These are phyloP conservation scores for Tetratostichococcus sp. DNA, from an alignment of 139 green algal species.

Conservation along the genomic window DNA sequence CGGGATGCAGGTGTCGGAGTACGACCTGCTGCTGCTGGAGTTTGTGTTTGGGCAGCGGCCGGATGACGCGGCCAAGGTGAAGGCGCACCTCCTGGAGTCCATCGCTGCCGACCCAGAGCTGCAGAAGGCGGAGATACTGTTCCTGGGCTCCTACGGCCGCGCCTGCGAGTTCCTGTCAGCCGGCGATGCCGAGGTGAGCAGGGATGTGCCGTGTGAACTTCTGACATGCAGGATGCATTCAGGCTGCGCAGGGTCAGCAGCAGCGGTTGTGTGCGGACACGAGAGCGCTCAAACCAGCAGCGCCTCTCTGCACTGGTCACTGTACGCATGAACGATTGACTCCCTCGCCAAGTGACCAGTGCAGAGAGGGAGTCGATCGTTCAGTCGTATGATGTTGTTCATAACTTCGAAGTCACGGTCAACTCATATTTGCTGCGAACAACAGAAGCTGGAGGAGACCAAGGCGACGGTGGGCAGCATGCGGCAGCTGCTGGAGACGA, in stretches of 20 bases:
- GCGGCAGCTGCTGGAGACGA: conserved; percentile 60
- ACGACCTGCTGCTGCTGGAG: conserved; percentile 72
- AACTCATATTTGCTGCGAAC: too few relatives aligned
- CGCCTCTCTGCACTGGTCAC: too few relatives aligned
- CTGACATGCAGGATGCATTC: too few relatives aligned
- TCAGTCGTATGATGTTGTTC: too few relatives aligned
- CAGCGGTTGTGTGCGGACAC: too few relatives aligned
- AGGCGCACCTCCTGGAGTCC: conserved; percentile 68
- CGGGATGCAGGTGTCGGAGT: conserved; percentile 56
- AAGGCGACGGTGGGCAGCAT: conserved; percentile 42
- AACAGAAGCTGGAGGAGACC: conserved; percentile 48
- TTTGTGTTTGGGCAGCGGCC: conserved; percentile 64
- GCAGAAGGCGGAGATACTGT: conserved; percentile 79
- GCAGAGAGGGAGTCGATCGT: too few relatives aligned
- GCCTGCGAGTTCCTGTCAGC: conserved; percentile 63
- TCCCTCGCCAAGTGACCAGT: too few relatives aligned
- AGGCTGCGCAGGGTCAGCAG: background rate
- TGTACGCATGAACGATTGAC: too few relatives aligned
- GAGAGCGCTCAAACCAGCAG: too few relatives aligned
- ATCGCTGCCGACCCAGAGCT: conserved; percentile 78
- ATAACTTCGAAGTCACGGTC: too few relatives aligned
- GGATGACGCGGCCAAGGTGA: conserved; percentile 63
- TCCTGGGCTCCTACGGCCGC: conserved; percentile 82
- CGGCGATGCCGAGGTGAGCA: conserved; percentile 20
- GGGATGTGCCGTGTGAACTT: background rate